Evolutionary conservation across 2,329 filamentous ascomycete genomes (phyloP).

Genomic region (Penicillium sumatraense): DNA sequence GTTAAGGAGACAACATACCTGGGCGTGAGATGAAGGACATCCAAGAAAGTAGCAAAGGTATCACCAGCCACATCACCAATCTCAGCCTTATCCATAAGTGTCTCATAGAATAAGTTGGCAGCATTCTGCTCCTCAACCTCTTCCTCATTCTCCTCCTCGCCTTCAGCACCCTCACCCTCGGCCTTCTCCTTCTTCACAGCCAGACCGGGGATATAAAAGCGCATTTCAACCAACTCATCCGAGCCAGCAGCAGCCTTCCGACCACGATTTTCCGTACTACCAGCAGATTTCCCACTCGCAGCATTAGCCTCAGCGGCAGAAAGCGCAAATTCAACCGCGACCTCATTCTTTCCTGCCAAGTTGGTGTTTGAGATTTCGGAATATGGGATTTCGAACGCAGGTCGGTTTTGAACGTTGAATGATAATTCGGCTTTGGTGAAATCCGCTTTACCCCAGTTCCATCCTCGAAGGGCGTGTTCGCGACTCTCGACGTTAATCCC

Average conservation of each 20-base stretch:
- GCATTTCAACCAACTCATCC: slow-evolving; percentile 97
- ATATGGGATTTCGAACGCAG: slow-evolving; percentile 95
- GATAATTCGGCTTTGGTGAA: slow-evolving; percentile 93
- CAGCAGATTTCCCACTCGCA: slow-evolving; percentile 73
- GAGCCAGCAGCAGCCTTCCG: slow-evolving; percentile 87
- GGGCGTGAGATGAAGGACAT: slow-evolving; percentile 94
- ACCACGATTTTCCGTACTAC: slow-evolving; percentile 72
- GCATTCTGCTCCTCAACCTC: slow-evolving; percentile 88
- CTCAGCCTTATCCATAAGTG: slow-evolving; percentile 96
- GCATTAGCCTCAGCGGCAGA: slow-evolving; percentile 73
- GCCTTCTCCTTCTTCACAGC: slow-evolving; percentile 72
- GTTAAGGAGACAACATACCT: slow-evolving; percentile 58
- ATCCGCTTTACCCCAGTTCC: slow-evolving; percentile 99
- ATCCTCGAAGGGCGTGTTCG: slow-evolving; percentile 92
- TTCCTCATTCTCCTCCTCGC: slow-evolving; percentile 73
- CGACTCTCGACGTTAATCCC: slow-evolving; percentile 88
- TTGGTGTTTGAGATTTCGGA: slow-evolving; percentile 98
- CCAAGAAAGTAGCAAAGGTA: slow-evolving; percentile 95
- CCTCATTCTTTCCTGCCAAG: slow-evolving; percentile 94
- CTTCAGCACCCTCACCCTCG: slow-evolving; percentile 66
- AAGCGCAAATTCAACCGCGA: slow-evolving; percentile 90
- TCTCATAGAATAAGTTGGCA: slow-evolving; percentile 97
- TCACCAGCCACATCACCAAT: slow-evolving; percentile 99
- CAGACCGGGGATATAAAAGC: slow-evolving; percentile 95
- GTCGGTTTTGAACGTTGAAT: slow-evolving; percentile 96